Evolutionary conservation across 192 early-diverging fungal species (phyloP).

Genomic region (Gonapodya prolifera): DNA sequence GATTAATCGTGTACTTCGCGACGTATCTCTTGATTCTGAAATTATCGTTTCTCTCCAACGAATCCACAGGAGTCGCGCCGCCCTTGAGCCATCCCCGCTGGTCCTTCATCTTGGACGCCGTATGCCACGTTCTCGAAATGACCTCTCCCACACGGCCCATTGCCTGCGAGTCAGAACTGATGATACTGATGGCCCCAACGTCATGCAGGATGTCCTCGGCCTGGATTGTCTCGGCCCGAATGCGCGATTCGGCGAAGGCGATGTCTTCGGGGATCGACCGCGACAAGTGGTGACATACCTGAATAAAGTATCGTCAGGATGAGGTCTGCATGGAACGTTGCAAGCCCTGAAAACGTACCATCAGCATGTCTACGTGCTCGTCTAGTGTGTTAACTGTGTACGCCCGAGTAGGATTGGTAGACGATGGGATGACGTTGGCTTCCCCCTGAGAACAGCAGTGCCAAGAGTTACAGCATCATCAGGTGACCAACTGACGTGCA

Average conservation of each 20-base stretch:
- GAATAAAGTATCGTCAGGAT: too few relatives aligned
- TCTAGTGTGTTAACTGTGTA: conserved; percentile 94
- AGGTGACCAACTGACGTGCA: conserved; percentile 39
- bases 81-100: not conserved
- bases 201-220: conserved; percentile 96
- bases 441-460: too few relatives aligned
- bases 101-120: conserved; percentile 58
- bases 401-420: conserved; percentile 93
- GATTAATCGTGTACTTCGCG: conserved; percentile 97
- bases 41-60: conserved; percentile 54
- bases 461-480: too few relatives aligned
- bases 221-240: conserved; percentile 92
- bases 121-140: conserved; percentile 82
- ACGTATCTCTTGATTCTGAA: conserved; percentile 81
- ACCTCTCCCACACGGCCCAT: conserved; percentile 98
- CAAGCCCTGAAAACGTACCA: too few relatives aligned
- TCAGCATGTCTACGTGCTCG: conserved; percentile 97
- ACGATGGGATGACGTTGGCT: conserved; percentile 79
- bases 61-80: conserved; percentile 7
- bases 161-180: conserved; percentile 86
- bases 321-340: too few relatives aligned
- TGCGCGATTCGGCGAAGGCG: conserved; percentile 91
- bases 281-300: conserved; percentile 92
- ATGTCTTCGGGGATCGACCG: conserved; percentile 91
- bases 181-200: conserved; percentile 85